phyloP scores from a whole-genome alignment of 371 early-diverging fungal species.

The Catenaria anguillulae region DNA sequence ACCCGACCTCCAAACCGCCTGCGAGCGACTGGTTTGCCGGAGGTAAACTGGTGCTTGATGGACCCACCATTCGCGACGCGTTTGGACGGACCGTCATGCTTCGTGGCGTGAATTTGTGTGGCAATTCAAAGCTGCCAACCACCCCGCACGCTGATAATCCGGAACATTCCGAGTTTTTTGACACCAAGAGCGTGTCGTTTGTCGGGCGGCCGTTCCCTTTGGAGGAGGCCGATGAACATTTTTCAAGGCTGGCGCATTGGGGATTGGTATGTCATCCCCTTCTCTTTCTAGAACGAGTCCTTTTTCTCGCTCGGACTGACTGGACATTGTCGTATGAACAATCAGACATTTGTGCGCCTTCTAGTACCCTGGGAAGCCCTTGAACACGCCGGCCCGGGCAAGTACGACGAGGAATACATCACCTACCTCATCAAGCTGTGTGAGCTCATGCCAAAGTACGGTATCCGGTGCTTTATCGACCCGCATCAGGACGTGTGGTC shows the following conservation, averaged over 20 bases:
- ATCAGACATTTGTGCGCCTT: slow-evolving; percentile 47
- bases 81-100: slow-evolving; percentile 37
- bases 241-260: slow-evolving; percentile 49
- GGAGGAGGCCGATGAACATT: slow-evolving; percentile 64
- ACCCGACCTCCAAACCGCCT: background rate
- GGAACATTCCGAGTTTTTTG: slow-evolving; percentile 35
- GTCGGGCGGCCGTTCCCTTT: slow-evolving; percentile 67
- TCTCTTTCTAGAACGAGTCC: too few species aligned
- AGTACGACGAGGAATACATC: slow-evolving; percentile 68
- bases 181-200: slow-evolving; percentile 38
- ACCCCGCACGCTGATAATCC: slow-evolving; percentile 30
- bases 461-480: slow-evolving; percentile 64
- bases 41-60: background rate
- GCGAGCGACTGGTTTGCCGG: background rate
- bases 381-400: slow-evolving; percentile 58
- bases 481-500: slow-evolving; percentile 69
- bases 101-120: slow-evolving; percentile 50
- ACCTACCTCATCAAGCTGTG: slow-evolving; percentile 53
- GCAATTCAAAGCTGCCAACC: slow-evolving; percentile 41
- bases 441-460: slow-evolving; percentile 42
- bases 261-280: slow-evolving; percentile 36
- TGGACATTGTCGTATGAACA: too few species aligned
- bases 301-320: background rate
- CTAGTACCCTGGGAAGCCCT: slow-evolving; percentile 78
- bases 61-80: slow-evolving; percentile 17